Evolutionary conservation across 108 stramenopile species (phyloP).

Genomic region (Cyclotella cryptica): DNA sequence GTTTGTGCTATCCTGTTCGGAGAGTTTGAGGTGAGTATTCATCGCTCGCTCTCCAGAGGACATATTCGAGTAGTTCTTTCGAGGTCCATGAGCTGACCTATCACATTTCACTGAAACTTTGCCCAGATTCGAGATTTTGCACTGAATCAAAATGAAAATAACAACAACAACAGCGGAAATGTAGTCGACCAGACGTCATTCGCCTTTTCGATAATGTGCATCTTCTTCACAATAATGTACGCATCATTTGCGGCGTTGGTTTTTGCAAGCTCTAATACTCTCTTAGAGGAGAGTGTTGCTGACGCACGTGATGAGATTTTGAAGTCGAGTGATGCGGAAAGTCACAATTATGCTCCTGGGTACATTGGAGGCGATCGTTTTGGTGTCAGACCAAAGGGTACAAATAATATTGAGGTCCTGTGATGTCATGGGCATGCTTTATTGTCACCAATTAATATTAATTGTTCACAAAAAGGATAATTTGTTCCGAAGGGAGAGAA

Average conservation of each 20-base stretch:
- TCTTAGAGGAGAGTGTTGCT: constrained; percentile 74
- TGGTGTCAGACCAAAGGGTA: constrained; percentile 36
- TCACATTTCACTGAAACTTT: constrained; percentile 21
- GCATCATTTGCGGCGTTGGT: constrained; percentile 72
- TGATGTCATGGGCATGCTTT: background rate
- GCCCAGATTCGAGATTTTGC: constrained; percentile 56
- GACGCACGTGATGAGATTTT: constrained; percentile 62
- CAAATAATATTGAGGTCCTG: constrained; percentile 37
- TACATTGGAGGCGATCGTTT: constrained; percentile 49
- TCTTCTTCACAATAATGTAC: constrained; percentile 86
- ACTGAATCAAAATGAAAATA: constrained; percentile 36
- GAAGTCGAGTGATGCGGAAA: constrained; percentile 22
- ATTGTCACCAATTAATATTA: background rate
- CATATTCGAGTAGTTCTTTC: background rate
- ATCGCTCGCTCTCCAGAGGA: background rate
- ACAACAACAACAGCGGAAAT: constrained; percentile 26
- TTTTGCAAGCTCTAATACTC: constrained; percentile 55
- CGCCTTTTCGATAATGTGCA: constrained; percentile 83
- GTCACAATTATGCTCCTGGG: constrained; percentile 31
- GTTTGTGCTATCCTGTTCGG: constrained; percentile 70
- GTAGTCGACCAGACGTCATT: constrained; percentile 65
- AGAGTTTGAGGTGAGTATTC: constrained; percentile 80
- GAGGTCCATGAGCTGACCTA: background rate
- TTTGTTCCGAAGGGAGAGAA: background rate
- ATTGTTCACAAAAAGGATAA: background rate